Evolutionary conservation across 805 yeast genomes (phyloP), one percentile per base, ranked within the genome.

Genomic region (Suhomyces prunicola): DNA sequence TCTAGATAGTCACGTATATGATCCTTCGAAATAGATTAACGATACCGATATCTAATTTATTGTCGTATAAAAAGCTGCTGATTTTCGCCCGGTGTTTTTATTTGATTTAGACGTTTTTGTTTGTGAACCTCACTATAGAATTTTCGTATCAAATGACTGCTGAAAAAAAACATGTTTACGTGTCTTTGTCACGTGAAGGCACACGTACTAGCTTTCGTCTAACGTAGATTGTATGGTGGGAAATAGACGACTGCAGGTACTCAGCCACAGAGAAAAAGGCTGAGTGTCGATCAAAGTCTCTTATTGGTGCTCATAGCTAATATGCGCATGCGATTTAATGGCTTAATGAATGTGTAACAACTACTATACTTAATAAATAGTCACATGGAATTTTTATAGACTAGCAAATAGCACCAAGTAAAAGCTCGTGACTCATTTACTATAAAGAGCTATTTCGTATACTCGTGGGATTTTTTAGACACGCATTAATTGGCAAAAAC

Each of bases 81-180:
- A 19, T 39, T 39, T 39, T 39, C 24, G 42, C 42, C 19, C 42
- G 24, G 41, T 39, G 42, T 39, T 39, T 39, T 39, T 39, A 39
- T 39, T 39, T 39, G 42, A 39, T 39, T 39, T 39, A 39, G 42
- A 39, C 42, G 42, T 39, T 36, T 39, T 39, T 39, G 42, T 39
- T 39, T 39, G 42, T 39, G 42, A 39, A 39, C 42, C 42, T 39
- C 42, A 39, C 17, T 39, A 39, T 39, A n/a, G 42, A 39, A 17
- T 17, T 39, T 39, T 39, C 42, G 42, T 39, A 39, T 6, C 42
- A 39, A 39, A 39, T 17, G 23, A 39, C 24, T 19, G 42, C 24
- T 10, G 19, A 19, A 39, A 39, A 39, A 39, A 39, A 39, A 27
- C 19, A n/a, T 17, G 42, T 39, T 39, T 39, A 39, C 42, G 42